phyloP scores from a whole-genome alignment of 106 monocot species.

The Phalaenopsis aphrodite region DNA sequence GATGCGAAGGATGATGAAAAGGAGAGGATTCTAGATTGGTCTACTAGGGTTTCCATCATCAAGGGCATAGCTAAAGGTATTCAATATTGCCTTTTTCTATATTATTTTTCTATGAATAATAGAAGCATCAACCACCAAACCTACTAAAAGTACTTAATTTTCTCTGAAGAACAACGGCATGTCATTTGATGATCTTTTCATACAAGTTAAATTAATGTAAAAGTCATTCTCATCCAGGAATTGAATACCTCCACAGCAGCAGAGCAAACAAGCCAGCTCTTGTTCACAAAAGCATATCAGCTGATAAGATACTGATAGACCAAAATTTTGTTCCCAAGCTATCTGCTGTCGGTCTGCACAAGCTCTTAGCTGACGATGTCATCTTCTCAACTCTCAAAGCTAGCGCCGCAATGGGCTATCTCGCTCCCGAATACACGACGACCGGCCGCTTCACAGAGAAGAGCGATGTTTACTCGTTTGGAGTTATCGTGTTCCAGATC shows the following conservation, averaged over 20 bases:
- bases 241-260: constrained; percentile 57
- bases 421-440: constrained; percentile 54
- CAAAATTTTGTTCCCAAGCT: constrained; percentile 48
- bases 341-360: constrained; percentile 55
- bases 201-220: background rate
- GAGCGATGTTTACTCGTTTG: constrained; percentile 77
- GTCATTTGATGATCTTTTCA: background rate
- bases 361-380: constrained; percentile 55
- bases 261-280: constrained; percentile 46
- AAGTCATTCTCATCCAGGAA: constrained; percentile 33
- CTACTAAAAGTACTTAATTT: too few species aligned
- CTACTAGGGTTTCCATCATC: constrained; percentile 67
- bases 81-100: background rate
- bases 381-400: constrained; percentile 68
- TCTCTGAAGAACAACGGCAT: background rate
- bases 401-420: constrained; percentile 65
- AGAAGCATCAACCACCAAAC: too few species aligned
- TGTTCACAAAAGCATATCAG: constrained; percentile 73
- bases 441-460: constrained; percentile 61
- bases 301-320: constrained; percentile 60
- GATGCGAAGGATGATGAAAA: constrained; percentile 36
- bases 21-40: constrained; percentile 46
- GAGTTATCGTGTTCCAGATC: constrained; percentile 53
- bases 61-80: constrained; percentile 83
- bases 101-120: background rate